These are phyloP conservation scores for Cutaneotrichosporon sp. DNA, from an alignment of 1,284 basidiomycete genomes.

Conservation along the genomic window DNA sequence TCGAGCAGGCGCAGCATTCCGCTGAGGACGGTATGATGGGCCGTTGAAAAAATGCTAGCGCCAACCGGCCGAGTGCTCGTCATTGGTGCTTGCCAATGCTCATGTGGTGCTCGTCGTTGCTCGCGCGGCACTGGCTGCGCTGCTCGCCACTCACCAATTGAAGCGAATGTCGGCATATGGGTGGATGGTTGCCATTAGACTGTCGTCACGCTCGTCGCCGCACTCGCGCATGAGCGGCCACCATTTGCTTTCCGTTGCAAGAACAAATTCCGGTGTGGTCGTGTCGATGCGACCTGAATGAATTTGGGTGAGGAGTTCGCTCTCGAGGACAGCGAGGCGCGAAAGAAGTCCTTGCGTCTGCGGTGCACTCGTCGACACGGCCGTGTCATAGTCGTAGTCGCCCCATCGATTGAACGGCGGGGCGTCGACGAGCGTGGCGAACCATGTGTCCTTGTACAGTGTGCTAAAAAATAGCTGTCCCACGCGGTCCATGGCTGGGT, in stretches of 20 bases:
- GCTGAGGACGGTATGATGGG: background rate
- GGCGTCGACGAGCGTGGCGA: constrained; percentile 14
- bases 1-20: background rate
- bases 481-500: constrained; percentile 20
- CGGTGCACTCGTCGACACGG: constrained; percentile 17
- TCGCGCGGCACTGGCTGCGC: background rate
- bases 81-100: background rate
- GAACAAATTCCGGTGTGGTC: constrained; percentile 23
- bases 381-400: constrained; percentile 21
- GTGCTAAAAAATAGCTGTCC: constrained; percentile 23
- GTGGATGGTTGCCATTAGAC: constrained; percentile 11
- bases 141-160: constrained; percentile 22
- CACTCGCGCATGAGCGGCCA: constrained; percentile 19
- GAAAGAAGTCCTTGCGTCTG: constrained; percentile 17
- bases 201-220: constrained; percentile 13
- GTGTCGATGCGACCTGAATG: constrained; percentile 24
- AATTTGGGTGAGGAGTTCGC: constrained; percentile 21
- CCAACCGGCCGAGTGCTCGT: background rate
- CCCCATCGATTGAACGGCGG: constrained; percentile 17
- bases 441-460: constrained; percentile 30
- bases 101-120: too few relatives aligned
- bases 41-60: background rate
- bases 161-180: constrained; percentile 25
- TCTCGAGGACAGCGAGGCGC: constrained; percentile 18
- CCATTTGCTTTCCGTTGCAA: constrained; percentile 16